Evolutionary conservation across 2,329 filamentous ascomycete species (phyloP).

Genomic region (Colletotrichum sp.): DNA sequence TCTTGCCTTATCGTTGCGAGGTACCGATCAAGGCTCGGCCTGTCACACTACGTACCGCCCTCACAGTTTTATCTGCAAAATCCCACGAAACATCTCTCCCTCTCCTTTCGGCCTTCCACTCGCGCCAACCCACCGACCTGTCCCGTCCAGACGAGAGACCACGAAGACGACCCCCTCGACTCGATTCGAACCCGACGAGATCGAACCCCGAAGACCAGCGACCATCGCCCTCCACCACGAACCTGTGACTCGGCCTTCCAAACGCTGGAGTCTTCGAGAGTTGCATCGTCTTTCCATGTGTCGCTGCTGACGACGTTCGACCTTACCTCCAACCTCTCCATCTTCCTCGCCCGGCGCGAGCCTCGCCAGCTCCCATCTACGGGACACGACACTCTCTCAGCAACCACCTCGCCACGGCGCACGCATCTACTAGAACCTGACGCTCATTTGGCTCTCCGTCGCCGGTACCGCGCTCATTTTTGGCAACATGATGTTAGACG

Average conservation of each 20-base stretch:
- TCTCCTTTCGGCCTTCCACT: constrained; percentile 6
- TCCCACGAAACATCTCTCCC: constrained; percentile 18
- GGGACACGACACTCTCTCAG: constrained; percentile 11
- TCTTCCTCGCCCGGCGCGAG: constrained; percentile 28
- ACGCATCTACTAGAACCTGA: background rate
- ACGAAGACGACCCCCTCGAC: constrained; percentile 8
- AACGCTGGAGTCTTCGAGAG: background rate
- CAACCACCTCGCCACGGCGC: constrained; percentile 6
- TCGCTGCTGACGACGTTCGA: constrained; percentile 19
- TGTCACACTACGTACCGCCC: constrained; percentile 12
- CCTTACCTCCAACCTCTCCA: background rate
- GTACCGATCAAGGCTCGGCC: background rate
- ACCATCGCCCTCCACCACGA: background rate
- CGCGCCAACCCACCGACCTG: constrained; percentile 7
- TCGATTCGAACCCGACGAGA: background rate
- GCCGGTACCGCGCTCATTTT: constrained; percentile 14
- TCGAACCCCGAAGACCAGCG: background rate
- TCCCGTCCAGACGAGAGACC: background rate
- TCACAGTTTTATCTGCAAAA: constrained; percentile 16
- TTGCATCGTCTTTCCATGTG: constrained; percentile 10
- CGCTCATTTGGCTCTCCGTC: constrained; percentile 10
- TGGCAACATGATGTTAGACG: constrained; percentile 22
- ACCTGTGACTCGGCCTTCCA: background rate
- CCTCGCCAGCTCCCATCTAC: constrained; percentile 16
- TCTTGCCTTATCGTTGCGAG: background rate